These are phyloP conservation scores for Pseudogymnoascus sp. DNA, from an alignment of 2,329 filamentous ascomycete genomes.

Conservation along the genomic window DNA sequence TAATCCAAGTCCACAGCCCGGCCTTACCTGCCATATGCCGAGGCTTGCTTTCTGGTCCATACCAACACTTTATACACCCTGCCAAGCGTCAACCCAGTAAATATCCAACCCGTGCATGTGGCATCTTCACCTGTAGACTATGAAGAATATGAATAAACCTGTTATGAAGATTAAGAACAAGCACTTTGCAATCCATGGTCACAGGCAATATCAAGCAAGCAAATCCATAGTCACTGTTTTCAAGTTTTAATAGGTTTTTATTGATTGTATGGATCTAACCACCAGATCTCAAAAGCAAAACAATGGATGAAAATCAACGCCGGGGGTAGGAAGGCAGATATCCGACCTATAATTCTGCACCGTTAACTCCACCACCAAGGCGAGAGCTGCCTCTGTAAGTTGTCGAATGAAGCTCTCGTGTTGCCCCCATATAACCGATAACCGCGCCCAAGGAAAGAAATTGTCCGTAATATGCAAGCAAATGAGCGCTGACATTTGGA, in stretches of 20 bases:
- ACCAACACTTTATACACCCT: neutral
- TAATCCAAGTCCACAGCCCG: neutral
- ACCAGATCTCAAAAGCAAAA: neutral
- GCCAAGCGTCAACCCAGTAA: neutral
- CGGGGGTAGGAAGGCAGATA: neutral
- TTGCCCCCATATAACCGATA: neutral
- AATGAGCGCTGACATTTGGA: neutral
- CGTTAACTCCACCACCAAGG: slow-evolving; percentile 1
- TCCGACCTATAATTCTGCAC: neutral
- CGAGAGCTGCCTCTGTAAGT: neutral
- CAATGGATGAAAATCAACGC: neutral
- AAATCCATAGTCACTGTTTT: neutral
- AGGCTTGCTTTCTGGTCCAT: neutral
- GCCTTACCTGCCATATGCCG: neutral
- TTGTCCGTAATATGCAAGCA: slow-evolving; percentile 8
- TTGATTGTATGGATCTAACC: neutral
- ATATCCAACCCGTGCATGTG: neutral
- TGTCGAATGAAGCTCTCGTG: neutral
- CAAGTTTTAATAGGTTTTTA: neutral
- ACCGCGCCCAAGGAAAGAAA: slow-evolving; percentile 7
- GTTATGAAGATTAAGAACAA: neutral
- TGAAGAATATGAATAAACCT: neutral
- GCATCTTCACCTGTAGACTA: neutral
- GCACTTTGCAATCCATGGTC: neutral
- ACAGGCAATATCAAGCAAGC: neutral